These are phyloP conservation scores for Ophiostoma novo-ulmi DNA, from an alignment of 2,329 filamentous ascomycete species.

Conservation along the genomic window DNA sequence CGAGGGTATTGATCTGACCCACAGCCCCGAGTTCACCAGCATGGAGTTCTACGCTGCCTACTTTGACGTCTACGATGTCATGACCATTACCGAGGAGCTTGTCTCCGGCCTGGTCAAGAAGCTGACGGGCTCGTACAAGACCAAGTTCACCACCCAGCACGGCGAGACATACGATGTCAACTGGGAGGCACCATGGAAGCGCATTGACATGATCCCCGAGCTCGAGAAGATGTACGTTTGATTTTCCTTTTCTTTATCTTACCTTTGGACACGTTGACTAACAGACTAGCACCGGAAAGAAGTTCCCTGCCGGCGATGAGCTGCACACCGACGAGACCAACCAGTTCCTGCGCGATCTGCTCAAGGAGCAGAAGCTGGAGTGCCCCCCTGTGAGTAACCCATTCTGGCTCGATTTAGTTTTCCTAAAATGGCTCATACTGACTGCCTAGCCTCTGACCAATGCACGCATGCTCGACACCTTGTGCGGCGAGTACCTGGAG, in stretches of 20 bases:
- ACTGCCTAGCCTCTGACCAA: slow-evolving; percentile 67
- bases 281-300: slow-evolving; percentile 57
- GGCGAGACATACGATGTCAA: slow-evolving; percentile 88
- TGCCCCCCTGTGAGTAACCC: slow-evolving; percentile 57
- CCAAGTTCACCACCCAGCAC: slow-evolving; percentile 77
- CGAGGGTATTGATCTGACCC: slow-evolving; percentile 83
- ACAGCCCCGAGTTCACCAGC: slow-evolving; percentile 98
- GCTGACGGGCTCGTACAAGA: slow-evolving; percentile 78
- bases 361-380: slow-evolving; percentile 86
- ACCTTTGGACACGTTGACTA: not conserved
- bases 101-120: slow-evolving; percentile 85
- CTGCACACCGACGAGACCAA: slow-evolving; percentile 86
- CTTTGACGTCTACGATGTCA: slow-evolving; percentile 83
- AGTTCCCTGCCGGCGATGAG: slow-evolving; percentile 83
- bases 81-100: slow-evolving; percentile 88
- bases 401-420: not conserved
- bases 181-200: slow-evolving; percentile 91
- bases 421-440: not conserved
- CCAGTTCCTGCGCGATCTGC: slow-evolving; percentile 74
- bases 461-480: slow-evolving; percentile 91
- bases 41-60: slow-evolving; percentile 97
- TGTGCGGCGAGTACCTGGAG: slow-evolving; percentile 92
- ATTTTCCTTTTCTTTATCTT: not conserved
- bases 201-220: slow-evolving; percentile 91
- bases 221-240: slow-evolving; percentile 55